Percentiles rank a stretch among this genome's conserved stretches.
phyloP scores from a whole-genome alignment of 345 rosid species.

The Eucalyptus shirleyi region DNA sequence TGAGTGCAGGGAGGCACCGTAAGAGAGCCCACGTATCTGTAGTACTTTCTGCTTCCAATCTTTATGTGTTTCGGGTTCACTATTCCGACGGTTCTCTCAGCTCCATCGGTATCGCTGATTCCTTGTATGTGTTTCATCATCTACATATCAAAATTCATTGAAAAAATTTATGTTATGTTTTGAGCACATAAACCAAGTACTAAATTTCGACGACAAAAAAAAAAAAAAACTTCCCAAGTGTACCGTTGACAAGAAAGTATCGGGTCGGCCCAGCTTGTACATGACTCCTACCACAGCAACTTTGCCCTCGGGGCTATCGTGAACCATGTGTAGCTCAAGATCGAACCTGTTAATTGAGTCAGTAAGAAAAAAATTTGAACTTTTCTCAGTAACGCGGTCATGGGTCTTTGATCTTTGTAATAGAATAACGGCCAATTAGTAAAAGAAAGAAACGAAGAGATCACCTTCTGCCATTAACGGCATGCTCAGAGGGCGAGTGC shows the following conservation, averaged over 20 bases:
- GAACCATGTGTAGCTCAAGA: constrained; percentile 75
- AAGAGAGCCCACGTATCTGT: constrained; percentile 75
- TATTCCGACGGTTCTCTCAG: constrained; percentile 26
- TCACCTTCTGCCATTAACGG: constrained; percentile 38
- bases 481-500: constrained; percentile 60
- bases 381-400: not conserved
- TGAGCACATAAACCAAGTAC: not conserved
- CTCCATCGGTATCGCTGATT: constrained; percentile 8
- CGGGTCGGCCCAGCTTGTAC: constrained; percentile 62
- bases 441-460: not conserved
- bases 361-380: not conserved
- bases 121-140: constrained; percentile 16
- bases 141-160: constrained; percentile 3
- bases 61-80: constrained; percentile 39
- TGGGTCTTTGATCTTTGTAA: not conserved
- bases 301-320: constrained; percentile 41
- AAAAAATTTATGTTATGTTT: not conserved
- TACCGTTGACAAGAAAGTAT: constrained; percentile 55
- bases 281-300: constrained; percentile 57
- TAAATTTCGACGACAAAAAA: not conserved
- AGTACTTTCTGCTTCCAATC: constrained; percentile 52
- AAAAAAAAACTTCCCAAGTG: not conserved
- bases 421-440: not conserved
- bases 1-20: constrained; percentile 83
- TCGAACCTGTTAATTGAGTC: constrained; percentile 22